Percentiles rank a stretch among this genome's conserved stretches.
These are phyloP conservation scores for Globisporangium recalcitrans DNA, from an alignment of 352 stramenopile species.

Conservation along the genomic window DNA sequence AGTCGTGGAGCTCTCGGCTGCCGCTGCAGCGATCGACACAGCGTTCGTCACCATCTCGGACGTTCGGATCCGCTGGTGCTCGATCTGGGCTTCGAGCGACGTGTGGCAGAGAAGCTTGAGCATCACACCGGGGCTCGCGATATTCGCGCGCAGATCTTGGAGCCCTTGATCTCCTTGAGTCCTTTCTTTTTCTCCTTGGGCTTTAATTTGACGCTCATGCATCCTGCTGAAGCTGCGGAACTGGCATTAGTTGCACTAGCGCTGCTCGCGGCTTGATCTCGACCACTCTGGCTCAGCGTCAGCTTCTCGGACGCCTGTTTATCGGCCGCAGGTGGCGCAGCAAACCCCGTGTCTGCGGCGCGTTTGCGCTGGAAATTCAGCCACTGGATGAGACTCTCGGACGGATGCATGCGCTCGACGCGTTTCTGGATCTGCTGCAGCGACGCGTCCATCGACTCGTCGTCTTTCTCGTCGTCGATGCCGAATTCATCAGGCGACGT, in stretches of 20 bases:
- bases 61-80: conserved; percentile 47
- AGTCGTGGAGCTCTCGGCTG: conserved; percentile 43
- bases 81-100: conserved; percentile 37
- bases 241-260: neutral
- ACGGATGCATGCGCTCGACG: conserved; percentile 43
- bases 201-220: conserved; percentile 17
- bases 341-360: conserved; percentile 28
- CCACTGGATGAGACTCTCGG: conserved; percentile 63
- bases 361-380: conserved; percentile 63
- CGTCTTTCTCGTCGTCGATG: conserved; percentile 37
- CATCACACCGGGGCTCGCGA: conserved; percentile 57
- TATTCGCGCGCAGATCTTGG: conserved; percentile 46
- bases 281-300: neutral
- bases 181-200: conserved; percentile 66
- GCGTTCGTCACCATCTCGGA: conserved; percentile 27
- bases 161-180: conserved; percentile 59
- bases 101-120: conserved; percentile 70
- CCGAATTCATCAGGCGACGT: conserved; percentile 37
- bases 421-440: conserved; percentile 27
- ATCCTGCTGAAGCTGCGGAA: neutral
- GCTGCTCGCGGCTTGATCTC: neutral
- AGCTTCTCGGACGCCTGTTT: neutral
- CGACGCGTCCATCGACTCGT: conserved; percentile 25
- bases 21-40: conserved; percentile 17
- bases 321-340: neutral